These are phyloP conservation scores for Erythrophleum ivorense DNA, from an alignment of 331 rosid genomes.

Conservation along the genomic window DNA sequence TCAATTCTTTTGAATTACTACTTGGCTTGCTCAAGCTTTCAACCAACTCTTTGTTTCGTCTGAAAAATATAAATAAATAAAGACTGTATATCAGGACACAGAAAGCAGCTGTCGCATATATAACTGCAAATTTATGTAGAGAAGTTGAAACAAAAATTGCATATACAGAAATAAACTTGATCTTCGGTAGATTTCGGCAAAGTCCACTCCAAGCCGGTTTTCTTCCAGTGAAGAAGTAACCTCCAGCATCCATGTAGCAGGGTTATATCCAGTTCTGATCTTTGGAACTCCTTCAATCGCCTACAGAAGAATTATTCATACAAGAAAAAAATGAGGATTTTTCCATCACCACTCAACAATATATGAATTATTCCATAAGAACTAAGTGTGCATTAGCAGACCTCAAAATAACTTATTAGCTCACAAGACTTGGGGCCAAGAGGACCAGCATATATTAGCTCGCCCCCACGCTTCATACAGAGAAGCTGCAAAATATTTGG, in stretches of 20 bases:
- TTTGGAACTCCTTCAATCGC: constrained; percentile 84
- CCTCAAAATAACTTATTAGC: constrained; percentile 90
- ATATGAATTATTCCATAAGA: constrained; percentile 35
- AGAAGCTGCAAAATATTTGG: constrained; percentile 71
- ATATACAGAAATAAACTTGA: constrained; percentile 86
- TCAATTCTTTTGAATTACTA: constrained; percentile 71
- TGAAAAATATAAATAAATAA: constrained; percentile 45
- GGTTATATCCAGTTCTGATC: constrained; percentile 90
- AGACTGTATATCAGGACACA: constrained; percentile 37
- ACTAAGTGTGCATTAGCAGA: constrained; percentile 44
- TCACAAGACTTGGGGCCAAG: constrained; percentile 91
- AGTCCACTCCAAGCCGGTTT: constrained; percentile 84
- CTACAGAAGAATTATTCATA: constrained; percentile 48
- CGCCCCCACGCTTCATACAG: constrained; percentile 98
- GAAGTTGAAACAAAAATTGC: constrained; percentile 25
- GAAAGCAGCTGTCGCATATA: constrained; percentile 7
- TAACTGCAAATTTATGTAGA: constrained; percentile 33
- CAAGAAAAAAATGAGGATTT: constrained; percentile 35
- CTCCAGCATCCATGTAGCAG: constrained; percentile 99
- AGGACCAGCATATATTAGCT: constrained; percentile 98
- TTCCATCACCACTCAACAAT: constrained; percentile 30
- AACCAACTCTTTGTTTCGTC: constrained; percentile 76
- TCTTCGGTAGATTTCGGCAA: constrained; percentile 85
- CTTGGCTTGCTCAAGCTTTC: constrained; percentile 86
- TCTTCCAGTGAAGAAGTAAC: constrained; percentile 89